phyloP scores from a whole-genome alignment of 805 yeast genomes.

The Saccharomycopsis sp. region DNA sequence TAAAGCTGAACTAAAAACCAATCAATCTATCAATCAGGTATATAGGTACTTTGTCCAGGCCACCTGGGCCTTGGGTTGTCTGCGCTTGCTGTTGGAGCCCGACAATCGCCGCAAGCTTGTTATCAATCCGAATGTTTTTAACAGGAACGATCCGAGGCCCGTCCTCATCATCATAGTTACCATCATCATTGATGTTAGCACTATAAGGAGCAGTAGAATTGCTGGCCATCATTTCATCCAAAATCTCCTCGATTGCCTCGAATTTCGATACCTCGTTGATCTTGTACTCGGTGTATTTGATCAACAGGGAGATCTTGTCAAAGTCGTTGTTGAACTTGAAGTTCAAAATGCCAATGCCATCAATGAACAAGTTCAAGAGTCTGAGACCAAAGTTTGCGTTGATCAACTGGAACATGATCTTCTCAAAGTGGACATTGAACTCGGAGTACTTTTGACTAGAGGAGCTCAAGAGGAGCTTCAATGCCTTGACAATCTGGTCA shows the following conservation, averaged over 20 bases:
- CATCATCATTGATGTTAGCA: neutral
- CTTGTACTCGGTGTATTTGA: slow-evolving; percentile 12
- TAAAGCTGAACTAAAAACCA: slow-evolving; percentile 6
- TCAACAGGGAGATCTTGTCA: slow-evolving; percentile 8
- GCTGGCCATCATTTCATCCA: slow-evolving; percentile 10
- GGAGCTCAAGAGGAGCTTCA: slow-evolving; percentile 11
- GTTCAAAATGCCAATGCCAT: slow-evolving; percentile 20
- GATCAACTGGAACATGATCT: slow-evolving; percentile 11
- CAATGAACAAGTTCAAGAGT: slow-evolving; percentile 17
- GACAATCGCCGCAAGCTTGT: slow-evolving; percentile 16
- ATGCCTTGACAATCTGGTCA: slow-evolving; percentile 13
- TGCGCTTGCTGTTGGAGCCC: slow-evolving; percentile 1
- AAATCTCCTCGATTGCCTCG: slow-evolving; percentile 12
- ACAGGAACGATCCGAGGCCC: slow-evolving; percentile 16
- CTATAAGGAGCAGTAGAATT: slow-evolving; percentile 1
- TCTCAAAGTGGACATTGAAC: slow-evolving; percentile 16
- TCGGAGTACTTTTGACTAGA: slow-evolving; percentile 7
- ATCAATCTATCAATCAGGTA: slow-evolving; percentile 19
- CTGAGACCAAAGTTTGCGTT: slow-evolving; percentile 10
- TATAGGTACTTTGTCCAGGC: slow-evolving; percentile 13
- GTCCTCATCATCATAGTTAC: neutral
- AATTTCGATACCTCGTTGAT: slow-evolving; percentile 13
- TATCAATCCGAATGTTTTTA: slow-evolving; percentile 14
- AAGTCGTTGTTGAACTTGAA: slow-evolving; percentile 18
- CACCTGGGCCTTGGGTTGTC: neutral